Conservation (phyloP, 129 eudicot genomes). For the sunflower (Helianthus annuus) region HanXRQr2.0-SUNRISE NC_035440.2:18523887-18524386, state of each 20-base stretch:
- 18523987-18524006: slow-evolving; percentile 13
- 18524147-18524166: slow-evolving; percentile 23
- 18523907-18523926: slow-evolving; percentile 36
- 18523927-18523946: slow-evolving; percentile 33
- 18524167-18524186: slow-evolving; percentile 23
- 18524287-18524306: slow-evolving; percentile 22
- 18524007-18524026: slow-evolving; percentile 46
- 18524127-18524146: slow-evolving; percentile 20
- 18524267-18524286: slow-evolving; percentile 18
- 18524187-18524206: slow-evolving; percentile 32
- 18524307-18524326: slow-evolving; percentile 32
- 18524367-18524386: slow-evolving; percentile 23
- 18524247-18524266: slow-evolving; percentile 28
- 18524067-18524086: slow-evolving; percentile 18
- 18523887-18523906: slow-evolving; percentile 36
- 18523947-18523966: slow-evolving; percentile 16
- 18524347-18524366: slow-evolving; percentile 44
- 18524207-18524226: slow-evolving; percentile 24
- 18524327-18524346: slow-evolving; percentile 41
- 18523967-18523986: slow-evolving; percentile 8
- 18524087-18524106: slow-evolving; percentile 3
- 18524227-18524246: slow-evolving; percentile 8
- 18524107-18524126: slow-evolving; percentile 19
- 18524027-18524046: slow-evolving; percentile 47
- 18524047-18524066: slow-evolving; percentile 27